These are phyloP conservation scores for Athelia psychrophila DNA, from an alignment of 1,284 basidiomycete species.

Conservation along the genomic window DNA sequence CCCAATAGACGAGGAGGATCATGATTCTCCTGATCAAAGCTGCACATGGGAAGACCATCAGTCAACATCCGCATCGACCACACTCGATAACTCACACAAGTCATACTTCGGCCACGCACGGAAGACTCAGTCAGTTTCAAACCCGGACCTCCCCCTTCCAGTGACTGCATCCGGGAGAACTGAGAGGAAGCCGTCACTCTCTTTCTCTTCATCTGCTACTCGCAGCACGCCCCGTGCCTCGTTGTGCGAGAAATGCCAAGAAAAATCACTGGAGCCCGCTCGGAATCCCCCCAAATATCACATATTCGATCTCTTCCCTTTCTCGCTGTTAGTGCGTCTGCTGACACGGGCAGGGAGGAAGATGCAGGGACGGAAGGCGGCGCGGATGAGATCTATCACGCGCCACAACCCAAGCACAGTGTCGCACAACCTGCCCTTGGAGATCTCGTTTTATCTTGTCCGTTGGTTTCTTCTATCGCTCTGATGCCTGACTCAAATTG, in stretches of 20 bases:
- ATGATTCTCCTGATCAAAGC: background rate
- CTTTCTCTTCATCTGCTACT: background rate
- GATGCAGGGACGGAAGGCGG: conserved; percentile 57
- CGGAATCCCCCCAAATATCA: conserved; percentile 60
- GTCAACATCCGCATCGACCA: background rate
- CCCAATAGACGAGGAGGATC: background rate
- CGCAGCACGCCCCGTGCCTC: background rate
- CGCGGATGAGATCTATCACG: conserved; percentile 49
- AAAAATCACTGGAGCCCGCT: conserved; percentile 52
- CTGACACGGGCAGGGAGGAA: conserved; percentile 45
- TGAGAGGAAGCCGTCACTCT: background rate
- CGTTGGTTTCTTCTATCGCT: conserved; percentile 15
- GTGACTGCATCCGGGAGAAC: conserved; percentile 1
- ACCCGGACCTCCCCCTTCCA: conserved; percentile 9
- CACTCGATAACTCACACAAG: background rate
- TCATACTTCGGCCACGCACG: background rate
- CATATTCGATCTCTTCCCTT: conserved; percentile 66
- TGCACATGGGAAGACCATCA: background rate
- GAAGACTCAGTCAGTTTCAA: conserved; percentile 6
- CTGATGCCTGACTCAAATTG: conserved; percentile 5
- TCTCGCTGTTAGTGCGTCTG: conserved; percentile 52
- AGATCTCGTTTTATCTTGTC: conserved; percentile 73
- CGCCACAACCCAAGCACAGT: too few relatives aligned
- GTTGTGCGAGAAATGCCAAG: conserved; percentile 23
- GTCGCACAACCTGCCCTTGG: conserved; percentile 68